Evolutionary conservation across 2,329 filamentous ascomycete species (phyloP).

Genomic region (Pseudogymnoascus sp.): DNA sequence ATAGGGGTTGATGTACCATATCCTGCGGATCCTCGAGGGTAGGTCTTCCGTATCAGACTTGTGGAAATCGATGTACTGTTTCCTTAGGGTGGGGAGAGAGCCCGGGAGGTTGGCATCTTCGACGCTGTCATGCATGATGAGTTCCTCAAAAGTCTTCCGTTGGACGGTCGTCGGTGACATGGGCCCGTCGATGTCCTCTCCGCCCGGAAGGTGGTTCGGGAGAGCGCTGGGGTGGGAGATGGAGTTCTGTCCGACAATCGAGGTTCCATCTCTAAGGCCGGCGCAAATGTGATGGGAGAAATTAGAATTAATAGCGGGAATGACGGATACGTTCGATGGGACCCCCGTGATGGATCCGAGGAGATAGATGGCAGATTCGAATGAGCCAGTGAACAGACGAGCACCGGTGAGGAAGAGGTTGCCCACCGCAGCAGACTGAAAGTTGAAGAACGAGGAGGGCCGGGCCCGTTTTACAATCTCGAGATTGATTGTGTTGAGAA

Average conservation of each 20-base stretch:
- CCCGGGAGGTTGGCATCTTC: constrained; percentile 79
- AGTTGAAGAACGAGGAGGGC: constrained; percentile 68
- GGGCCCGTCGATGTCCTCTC: constrained; percentile 13
- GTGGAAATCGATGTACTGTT: constrained; percentile 73
- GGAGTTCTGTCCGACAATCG: constrained; percentile 86
- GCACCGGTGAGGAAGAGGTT: constrained; percentile 79
- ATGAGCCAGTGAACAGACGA: constrained; percentile 81
- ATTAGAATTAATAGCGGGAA: constrained; percentile 89
- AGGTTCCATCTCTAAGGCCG: constrained; percentile 63
- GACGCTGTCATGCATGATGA: constrained; percentile 53
- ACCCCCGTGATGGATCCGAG: constrained; percentile 82
- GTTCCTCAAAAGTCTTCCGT: constrained; percentile 26
- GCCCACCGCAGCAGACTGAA: constrained; percentile 65
- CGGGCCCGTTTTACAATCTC: constrained; percentile 71
- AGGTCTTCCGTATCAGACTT: constrained; percentile 71
- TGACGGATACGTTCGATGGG: constrained; percentile 64
- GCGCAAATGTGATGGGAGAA: constrained; percentile 93
- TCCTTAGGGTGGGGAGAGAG: constrained; percentile 68
- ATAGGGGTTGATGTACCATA: constrained; percentile 98
- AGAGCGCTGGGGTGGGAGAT: constrained; percentile 64
- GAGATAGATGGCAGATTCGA: constrained; percentile 88
- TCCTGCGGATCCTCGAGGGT: constrained; percentile 64
- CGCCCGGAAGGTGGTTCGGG: not conserved
- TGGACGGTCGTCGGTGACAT: constrained; percentile 10
- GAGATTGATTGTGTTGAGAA: constrained; percentile 67